Evolutionary conservation across 2,329 filamentous ascomycete genomes (phyloP).

Genomic region (Verticillium longisporum): DNA sequence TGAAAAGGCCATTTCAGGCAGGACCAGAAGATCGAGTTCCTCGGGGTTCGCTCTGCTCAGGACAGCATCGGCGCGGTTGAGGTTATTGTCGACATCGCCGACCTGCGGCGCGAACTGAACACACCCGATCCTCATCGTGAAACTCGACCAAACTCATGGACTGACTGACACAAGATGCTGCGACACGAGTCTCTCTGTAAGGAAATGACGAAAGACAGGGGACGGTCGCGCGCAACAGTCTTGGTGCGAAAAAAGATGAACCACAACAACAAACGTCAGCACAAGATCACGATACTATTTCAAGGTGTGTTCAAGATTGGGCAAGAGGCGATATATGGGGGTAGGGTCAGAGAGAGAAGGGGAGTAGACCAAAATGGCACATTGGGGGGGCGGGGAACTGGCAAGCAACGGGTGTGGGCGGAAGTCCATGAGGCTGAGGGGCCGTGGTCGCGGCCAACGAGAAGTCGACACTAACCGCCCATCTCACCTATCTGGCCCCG

Average conservation of each 20-base stretch:
- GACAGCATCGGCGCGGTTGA: slow-evolving; percentile 60
- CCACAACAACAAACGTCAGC: neutral
- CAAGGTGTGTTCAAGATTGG: neutral
- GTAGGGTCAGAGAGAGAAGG: neutral
- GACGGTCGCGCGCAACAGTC: neutral
- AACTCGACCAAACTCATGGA: slow-evolving; percentile 14
- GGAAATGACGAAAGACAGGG: neutral
- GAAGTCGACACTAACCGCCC: neutral
- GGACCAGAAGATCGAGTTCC: slow-evolving; percentile 62
- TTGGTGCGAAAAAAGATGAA: neutral
- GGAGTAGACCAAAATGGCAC: neutral
- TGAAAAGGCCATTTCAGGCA: slow-evolving; percentile 71
- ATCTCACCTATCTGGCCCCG: neutral
- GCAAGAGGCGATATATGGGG: neutral
- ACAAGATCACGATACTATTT: neutral
- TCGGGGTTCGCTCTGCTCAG: slow-evolving; percentile 44
- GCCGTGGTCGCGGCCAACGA: neutral
- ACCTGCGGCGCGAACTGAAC: slow-evolving; percentile 68
- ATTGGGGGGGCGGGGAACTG: neutral
- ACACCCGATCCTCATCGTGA: slow-evolving; percentile 59
- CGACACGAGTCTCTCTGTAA: neutral
- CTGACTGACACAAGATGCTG: slow-evolving; percentile 1
- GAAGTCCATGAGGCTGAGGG: neutral
- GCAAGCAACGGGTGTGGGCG: neutral
- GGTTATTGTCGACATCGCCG: slow-evolving; percentile 63